phyloP scores from a whole-genome alignment of 208 protist species.

The Tritrichomonas musculus region DNA sequence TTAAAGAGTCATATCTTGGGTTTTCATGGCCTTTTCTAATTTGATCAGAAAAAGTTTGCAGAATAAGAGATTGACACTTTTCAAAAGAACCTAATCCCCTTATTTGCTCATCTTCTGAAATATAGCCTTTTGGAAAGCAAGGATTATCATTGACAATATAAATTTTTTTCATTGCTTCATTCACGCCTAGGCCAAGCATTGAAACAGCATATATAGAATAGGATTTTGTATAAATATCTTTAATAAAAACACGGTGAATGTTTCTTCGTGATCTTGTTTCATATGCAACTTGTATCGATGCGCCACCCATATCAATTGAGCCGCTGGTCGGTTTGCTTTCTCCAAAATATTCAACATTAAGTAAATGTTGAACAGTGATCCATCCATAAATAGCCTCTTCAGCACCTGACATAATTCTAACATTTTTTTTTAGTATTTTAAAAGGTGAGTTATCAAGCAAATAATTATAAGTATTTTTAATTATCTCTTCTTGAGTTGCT shows the following conservation, averaged over 20 bases:
- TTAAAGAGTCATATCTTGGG: not conserved
- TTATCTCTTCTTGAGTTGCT: not conserved
- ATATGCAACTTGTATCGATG: not conserved
- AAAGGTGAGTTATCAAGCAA: not conserved
- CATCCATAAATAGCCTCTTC: not conserved
- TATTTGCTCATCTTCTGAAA: not conserved
- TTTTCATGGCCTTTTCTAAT: not conserved
- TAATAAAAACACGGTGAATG: no score
- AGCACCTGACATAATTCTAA: not conserved
- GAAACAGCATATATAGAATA: not conserved
- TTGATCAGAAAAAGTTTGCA: not conserved
- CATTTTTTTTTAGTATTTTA: not conserved
- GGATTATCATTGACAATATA: not conserved
- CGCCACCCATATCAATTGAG: slow-evolving; percentile 5
- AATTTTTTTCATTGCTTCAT: not conserved
- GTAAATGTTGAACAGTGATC: not conserved
- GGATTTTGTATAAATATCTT: not conserved
- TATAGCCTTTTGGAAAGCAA: not conserved
- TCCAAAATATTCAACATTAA: not conserved
- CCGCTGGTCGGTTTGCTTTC: not conserved
- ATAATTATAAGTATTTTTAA: not conserved
- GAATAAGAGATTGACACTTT: not conserved
- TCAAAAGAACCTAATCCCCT: not conserved
- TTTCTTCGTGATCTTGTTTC: not conserved
- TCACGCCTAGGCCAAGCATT: not conserved